Evolutionary conservation across 2,329 filamentous ascomycete species (phyloP), one percentile per base, ranked within the genome.

Genomic region (Aschersonia sp.): DNA sequence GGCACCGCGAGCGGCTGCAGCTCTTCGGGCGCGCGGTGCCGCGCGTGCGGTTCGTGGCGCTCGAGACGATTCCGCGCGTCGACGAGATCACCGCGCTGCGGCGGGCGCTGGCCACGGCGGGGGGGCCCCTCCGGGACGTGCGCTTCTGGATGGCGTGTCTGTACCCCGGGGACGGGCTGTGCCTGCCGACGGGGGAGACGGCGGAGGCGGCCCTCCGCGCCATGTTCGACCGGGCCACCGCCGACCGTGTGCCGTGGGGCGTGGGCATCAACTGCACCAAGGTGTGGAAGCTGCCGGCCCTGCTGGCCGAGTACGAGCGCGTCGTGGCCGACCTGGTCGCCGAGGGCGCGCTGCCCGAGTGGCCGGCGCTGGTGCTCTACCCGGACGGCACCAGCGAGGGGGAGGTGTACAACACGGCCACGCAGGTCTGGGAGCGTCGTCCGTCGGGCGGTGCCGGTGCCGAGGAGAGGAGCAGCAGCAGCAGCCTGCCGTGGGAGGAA

Each of bases 241-340:
- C 56, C 1, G 11, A 45, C 1, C 54, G 51, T 5, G 51, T 61
- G 4, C 80, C 80, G 0, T 80, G 74, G 73, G 80, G 74, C 0
- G 69, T 85, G 30, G 81, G 81, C 2, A 72, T 84, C 56, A 84
- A 84, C 61, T 84, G 81, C 59, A 84, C 73, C 39, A 83, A 81
- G 59, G 71, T 84, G 35, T 68, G 72, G 45, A 79, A 83, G 58
- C 66, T 86, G 32, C 70, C 73, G 2, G 56, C 62, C 0, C 61
- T 83, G 12, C 62, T 86, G 14, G 62, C 60, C 14, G 65, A 72
- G 45, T 81, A 76, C 45, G 76, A 82, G 54, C 65, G 62, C 4
- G 69, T 65, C 7, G 58, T 79, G 12, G 49, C 51, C 8, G 52
- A 49, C n/a, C 46, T 76, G 53, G 48, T 69, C 2, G 46, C 56